Evolutionary conservation across 768 basidiomycete species (phyloP).

Genomic region (Hypholoma sublateritium): DNA sequence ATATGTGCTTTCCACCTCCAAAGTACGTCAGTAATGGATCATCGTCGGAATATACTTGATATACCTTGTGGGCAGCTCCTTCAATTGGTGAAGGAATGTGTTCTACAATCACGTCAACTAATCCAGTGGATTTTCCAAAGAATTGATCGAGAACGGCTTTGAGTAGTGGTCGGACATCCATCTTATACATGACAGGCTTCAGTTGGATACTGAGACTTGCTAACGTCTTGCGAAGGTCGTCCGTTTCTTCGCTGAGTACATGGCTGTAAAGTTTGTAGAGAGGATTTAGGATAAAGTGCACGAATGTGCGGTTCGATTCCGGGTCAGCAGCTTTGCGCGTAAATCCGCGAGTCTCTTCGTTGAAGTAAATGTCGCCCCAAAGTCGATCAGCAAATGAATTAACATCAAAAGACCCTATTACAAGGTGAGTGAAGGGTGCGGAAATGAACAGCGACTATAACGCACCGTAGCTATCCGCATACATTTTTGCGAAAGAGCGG

Average conservation of each 20-base stretch:
- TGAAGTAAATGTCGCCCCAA: slow-evolving; percentile 98
- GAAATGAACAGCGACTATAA: not conserved
- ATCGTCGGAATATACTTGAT: not conserved
- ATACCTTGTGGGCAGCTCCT: slow-evolving; percentile 60
- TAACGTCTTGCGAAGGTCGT: slow-evolving; percentile 81
- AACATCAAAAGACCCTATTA: slow-evolving; percentile 75
- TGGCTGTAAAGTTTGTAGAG: slow-evolving; percentile 96
- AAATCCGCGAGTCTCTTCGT: slow-evolving; percentile 83
- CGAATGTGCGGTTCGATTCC: slow-evolving; percentile 81
- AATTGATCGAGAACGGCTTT: slow-evolving; percentile 95
- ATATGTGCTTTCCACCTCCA: slow-evolving; percentile 80
- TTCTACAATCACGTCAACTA: slow-evolving; percentile 90
- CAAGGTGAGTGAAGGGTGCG: not conserved
- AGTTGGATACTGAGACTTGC: slow-evolving; percentile 75
- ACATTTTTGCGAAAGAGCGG: slow-evolving; percentile 93
- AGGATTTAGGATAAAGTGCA: slow-evolving; percentile 95
- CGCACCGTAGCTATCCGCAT: slow-evolving; percentile 88
- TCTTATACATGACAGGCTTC: slow-evolving; percentile 95
- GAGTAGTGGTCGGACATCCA: slow-evolving; percentile 94
- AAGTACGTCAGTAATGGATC: not conserved
- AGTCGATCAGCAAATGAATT: slow-evolving; percentile 83
- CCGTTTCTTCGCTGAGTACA: slow-evolving; percentile 92
- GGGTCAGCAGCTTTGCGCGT: slow-evolving; percentile 80
- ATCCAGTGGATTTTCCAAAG: slow-evolving; percentile 86
- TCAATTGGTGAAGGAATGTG: slow-evolving; percentile 83